Conservation (phyloP, 345 rosid genomes). For the Populus alba region DNA sequence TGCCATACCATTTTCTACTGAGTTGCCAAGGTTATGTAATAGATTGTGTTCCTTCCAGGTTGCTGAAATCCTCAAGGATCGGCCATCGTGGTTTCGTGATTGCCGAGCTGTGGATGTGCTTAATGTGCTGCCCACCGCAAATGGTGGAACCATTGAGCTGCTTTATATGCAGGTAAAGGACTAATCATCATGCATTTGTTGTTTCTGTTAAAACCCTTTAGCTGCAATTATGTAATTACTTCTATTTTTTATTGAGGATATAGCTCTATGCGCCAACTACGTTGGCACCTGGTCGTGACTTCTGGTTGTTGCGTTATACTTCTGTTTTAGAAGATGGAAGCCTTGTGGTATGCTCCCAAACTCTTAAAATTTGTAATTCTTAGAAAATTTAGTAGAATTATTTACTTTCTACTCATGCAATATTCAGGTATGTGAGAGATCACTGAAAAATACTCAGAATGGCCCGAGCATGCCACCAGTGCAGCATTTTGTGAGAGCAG, state of each 20-base stretch:
- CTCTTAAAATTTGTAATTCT: background rate
- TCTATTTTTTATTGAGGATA: constrained; percentile 11
- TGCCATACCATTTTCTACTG: background rate
- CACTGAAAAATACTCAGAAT: constrained; percentile 88
- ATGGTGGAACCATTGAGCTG: constrained; percentile 99
- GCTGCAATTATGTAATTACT: background rate
- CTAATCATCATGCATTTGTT: background rate
- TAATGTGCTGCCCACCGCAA: constrained; percentile 96
- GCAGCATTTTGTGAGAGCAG: constrained; percentile 97
- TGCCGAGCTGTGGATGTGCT: constrained; percentile 98
- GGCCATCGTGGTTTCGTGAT: constrained; percentile 97
- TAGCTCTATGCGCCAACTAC: constrained; percentile 99
- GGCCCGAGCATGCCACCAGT: constrained; percentile 97
- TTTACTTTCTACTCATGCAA: constrained; percentile 4
- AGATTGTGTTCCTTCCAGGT: constrained; percentile 46
- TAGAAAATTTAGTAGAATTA: background rate
- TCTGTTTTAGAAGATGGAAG: constrained; percentile 99
- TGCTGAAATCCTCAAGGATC: constrained; percentile 98
- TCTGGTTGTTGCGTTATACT: constrained; percentile 96
- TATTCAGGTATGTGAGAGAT: constrained; percentile 83
- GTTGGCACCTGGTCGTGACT: constrained; percentile 96
- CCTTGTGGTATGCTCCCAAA: constrained; percentile 66
- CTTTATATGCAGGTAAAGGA: constrained; percentile 87
- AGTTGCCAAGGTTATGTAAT: background rate
- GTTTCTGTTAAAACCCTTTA: background rate